Evolutionary conservation across 192 early-diverging fungal species (phyloP).

Genomic region (Backusella westeae): DNA sequence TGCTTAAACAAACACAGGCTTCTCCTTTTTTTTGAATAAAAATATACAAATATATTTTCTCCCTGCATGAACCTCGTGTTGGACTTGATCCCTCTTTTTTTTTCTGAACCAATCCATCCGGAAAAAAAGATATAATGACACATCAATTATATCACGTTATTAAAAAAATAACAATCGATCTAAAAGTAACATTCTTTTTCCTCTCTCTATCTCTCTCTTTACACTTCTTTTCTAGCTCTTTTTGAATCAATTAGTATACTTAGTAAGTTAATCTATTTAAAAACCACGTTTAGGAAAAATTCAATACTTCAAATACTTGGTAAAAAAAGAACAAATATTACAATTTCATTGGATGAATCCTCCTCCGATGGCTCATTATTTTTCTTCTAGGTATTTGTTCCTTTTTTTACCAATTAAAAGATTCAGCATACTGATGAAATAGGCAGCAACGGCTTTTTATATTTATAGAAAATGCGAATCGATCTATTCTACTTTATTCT

Average conservation of each 20-base stretch:
- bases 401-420: neutral
- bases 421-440: neutral
- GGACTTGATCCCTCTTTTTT: neutral
- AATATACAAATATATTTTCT: neutral
- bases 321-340: neutral
- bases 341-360: neutral
- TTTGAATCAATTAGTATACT: neutral
- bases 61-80: neutral
- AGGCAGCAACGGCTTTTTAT: neutral
- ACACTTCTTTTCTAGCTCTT: neutral
- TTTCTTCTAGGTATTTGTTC: neutral
- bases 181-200: neutral
- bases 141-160: neutral
- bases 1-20: neutral
- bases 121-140: neutral
- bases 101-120: neutral
- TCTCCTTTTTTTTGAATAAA: neutral
- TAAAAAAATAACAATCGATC: neutral
- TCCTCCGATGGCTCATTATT: neutral
- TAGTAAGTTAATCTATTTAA: neutral
- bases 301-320: constrained; percentile 1
- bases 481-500: neutral
- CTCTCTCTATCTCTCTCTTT: neutral
- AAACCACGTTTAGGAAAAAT: neutral
- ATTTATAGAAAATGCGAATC: neutral